Conservation (phyloP, 2,329 filamentous ascomycete genomes). For the Fusarium aywerte region DNA sequence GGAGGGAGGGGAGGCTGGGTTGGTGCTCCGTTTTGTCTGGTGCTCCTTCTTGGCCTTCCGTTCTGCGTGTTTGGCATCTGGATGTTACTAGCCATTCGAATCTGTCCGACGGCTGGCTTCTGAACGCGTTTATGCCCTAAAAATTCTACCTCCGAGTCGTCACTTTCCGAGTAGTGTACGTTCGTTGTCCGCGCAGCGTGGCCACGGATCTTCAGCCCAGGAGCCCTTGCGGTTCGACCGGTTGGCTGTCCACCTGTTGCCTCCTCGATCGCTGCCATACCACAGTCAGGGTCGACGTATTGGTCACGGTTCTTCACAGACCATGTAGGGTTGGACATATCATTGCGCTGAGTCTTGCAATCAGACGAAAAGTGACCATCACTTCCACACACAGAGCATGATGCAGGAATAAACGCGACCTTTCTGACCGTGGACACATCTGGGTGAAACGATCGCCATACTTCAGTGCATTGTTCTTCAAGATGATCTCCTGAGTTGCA, state of each 20-base stretch:
- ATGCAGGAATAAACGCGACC: conserved; percentile 61
- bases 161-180: conserved; percentile 59
- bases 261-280: conserved; percentile 53
- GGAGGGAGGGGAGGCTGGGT: conserved; percentile 54
- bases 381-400: conserved; percentile 67
- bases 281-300: conserved; percentile 61
- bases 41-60: conserved; percentile 27
- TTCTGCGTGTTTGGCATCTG: conserved; percentile 49
- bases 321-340: conserved; percentile 60
- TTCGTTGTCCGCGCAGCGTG: conserved; percentile 52
- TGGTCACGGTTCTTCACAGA: conserved; percentile 59
- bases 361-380: conserved; percentile 67
- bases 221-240: conserved; percentile 37
- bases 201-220: conserved; percentile 51
- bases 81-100: conserved; percentile 56
- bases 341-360: conserved; percentile 53
- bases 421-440: conserved; percentile 55
- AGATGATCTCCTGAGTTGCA: conserved; percentile 67
- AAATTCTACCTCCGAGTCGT: conserved; percentile 59
- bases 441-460: conserved; percentile 68
- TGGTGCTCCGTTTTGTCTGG: conserved; percentile 32
- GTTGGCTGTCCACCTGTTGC: conserved; percentile 39
- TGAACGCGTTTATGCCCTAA: conserved; percentile 51
- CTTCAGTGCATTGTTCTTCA: conserved; percentile 67
- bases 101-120: conserved; percentile 50